Conservation (phyloP, 192 early-diverging fungal species). For the Podila minutissima region DNA sequence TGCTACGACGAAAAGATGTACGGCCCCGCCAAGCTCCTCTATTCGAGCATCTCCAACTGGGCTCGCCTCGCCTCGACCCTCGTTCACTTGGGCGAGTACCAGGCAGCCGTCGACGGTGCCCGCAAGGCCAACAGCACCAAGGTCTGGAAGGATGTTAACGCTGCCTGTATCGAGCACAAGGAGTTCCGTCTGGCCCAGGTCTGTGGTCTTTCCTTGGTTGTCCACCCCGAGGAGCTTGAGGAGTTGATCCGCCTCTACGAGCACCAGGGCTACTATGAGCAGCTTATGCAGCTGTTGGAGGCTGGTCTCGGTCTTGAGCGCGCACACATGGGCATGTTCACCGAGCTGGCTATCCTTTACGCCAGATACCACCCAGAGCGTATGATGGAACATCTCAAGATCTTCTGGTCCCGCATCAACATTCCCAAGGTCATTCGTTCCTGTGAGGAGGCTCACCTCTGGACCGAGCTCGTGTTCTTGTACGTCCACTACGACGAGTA, state of each 20-base stretch:
- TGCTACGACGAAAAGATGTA: constrained; percentile 94
- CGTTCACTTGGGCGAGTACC: constrained; percentile 95
- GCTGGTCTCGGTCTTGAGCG: constrained; percentile 95
- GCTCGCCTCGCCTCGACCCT: constrained; percentile 95
- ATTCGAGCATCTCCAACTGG: constrained; percentile 98
- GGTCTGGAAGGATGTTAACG: constrained; percentile 99
- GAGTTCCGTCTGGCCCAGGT: constrained; percentile 99
- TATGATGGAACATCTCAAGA: constrained; percentile 97
- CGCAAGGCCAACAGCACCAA: constrained; percentile 98
- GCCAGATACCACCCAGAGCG: constrained; percentile 95
- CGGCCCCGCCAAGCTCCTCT: constrained; percentile 94
- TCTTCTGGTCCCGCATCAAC: constrained; percentile 98
- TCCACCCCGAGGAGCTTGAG: constrained; percentile 98
- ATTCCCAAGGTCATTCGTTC: constrained; percentile 99
- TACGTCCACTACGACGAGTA: constrained; percentile 99
- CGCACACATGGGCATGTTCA: constrained; percentile 99
- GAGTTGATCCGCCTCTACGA: constrained; percentile 91
- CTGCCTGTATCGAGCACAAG: constrained; percentile 92
- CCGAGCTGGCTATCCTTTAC: constrained; percentile 97
- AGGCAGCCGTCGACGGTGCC: constrained; percentile 97
- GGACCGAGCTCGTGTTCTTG: constrained; percentile 97
- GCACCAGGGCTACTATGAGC: constrained; percentile 87
- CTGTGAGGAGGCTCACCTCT: constrained; percentile 92
- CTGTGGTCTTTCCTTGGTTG: constrained; percentile 94
- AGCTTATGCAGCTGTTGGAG: constrained; percentile 92